Percentiles rank a stretch among this genome's conserved stretches.
Evolutionary conservation across 1,284 basidiomycete genomes (phyloP).

Genomic region (Ceratobasidium sp.): DNA sequence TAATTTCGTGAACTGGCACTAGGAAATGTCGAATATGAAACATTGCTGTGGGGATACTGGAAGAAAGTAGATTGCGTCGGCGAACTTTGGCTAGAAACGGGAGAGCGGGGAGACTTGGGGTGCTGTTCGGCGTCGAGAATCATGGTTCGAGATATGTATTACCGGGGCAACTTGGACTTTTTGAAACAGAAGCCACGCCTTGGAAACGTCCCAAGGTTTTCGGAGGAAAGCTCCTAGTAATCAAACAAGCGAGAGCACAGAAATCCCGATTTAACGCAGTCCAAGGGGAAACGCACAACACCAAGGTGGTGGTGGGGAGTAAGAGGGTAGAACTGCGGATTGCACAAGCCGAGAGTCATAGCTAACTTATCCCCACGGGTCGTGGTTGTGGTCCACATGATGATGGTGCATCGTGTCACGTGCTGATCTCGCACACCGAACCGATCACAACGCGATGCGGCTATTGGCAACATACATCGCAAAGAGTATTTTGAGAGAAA

Average conservation of each 20-base stretch:
- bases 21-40: constrained; percentile 29
- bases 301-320: constrained; percentile 11
- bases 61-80: background rate
- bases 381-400: background rate
- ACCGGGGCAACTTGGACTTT: background rate
- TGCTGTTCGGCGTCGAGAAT: constrained; percentile 15
- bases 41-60: background rate
- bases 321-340: constrained; percentile 13
- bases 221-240: background rate
- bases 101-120: constrained; percentile 15
- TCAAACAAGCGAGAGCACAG: background rate
- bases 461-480: too few relatives aligned
- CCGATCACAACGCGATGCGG: background rate
- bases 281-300: background rate
- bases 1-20: background rate
- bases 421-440: background rate
- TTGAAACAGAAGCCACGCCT: background rate
- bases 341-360: background rate
- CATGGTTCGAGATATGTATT: background rate
- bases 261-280: too few relatives aligned
- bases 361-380: background rate
- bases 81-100: background rate
- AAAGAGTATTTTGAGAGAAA: too few relatives aligned
- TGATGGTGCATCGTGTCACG: background rate
- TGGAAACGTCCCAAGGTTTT: background rate